A percentile compares a stretch with the other conserved stretches of the same genome.
phyloP scores from a whole-genome alignment of 2,329 filamentous ascomycete genomes.

The Hypoxylon sp. region DNA sequence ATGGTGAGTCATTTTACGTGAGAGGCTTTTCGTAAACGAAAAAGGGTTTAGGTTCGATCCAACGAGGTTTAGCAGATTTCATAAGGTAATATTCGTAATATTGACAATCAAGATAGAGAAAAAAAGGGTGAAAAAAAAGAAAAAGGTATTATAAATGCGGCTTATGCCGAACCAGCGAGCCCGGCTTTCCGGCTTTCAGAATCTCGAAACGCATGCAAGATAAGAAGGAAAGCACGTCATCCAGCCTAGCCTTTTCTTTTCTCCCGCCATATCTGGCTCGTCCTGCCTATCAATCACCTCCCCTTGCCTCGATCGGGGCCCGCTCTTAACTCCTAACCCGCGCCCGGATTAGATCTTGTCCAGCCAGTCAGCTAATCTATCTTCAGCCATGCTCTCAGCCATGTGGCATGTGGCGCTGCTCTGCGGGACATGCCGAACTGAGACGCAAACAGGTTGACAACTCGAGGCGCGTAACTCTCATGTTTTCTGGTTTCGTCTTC shows the following conservation, averaged over 20 bases:
- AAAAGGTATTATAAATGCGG: background rate
- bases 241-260: slow-evolving; percentile 6
- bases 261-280: too few relatives aligned
- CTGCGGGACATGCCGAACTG: slow-evolving; percentile 22
- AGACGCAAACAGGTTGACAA: slow-evolving; percentile 16
- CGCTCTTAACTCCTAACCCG: slow-evolving; percentile 1
- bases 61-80: background rate
- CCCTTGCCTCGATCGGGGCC: background rate
- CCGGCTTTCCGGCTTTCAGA: background rate
- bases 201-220: slow-evolving; percentile 24
- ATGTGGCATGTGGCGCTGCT: slow-evolving; percentile 26
- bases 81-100: background rate
- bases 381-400: too few relatives aligned
- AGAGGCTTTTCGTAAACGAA: background rate
- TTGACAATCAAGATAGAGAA: too few relatives aligned
- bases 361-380: too few relatives aligned
- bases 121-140: too few relatives aligned
- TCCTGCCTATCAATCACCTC: slow-evolving; percentile 17
- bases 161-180: slow-evolving; percentile 4
- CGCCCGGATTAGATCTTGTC: slow-evolving; percentile 2
- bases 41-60: background rate
- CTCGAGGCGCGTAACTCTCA: background rate
- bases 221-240: slow-evolving; percentile 33
- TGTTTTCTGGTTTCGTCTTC: background rate
- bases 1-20: slow-evolving; percentile 14